These are phyloP conservation scores for Eucalyptus erythrocorys DNA, from an alignment of 345 rosid genomes.

Conservation along the genomic window DNA sequence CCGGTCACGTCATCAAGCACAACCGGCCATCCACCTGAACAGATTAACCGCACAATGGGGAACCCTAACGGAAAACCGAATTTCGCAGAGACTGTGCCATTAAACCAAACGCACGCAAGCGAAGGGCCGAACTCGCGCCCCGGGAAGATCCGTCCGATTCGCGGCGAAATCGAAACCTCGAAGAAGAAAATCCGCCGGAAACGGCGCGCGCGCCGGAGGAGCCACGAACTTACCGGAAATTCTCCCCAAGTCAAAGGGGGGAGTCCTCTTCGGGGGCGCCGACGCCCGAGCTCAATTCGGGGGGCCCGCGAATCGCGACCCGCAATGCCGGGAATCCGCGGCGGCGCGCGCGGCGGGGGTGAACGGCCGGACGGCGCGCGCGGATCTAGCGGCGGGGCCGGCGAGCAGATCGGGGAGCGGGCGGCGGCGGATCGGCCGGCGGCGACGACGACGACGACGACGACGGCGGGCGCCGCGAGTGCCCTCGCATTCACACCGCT, in stretches of 20 bases:
- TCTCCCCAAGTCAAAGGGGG: background rate
- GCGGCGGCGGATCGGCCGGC: constrained; percentile 6
- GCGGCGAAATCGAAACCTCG: background rate
- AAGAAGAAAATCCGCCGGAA: background rate
- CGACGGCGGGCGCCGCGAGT: background rate
- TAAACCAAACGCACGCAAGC: background rate
- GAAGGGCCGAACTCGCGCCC: background rate
- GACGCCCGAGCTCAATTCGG: background rate
- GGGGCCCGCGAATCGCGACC: constrained; percentile 8
- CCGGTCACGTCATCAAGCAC: background rate
- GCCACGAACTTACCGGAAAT: background rate
- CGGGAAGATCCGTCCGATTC: background rate
- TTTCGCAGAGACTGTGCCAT: background rate
- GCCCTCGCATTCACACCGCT: background rate
- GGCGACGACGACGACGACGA: background rate
- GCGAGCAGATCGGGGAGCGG: constrained; percentile 16
- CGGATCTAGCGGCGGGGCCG: constrained; percentile 25
- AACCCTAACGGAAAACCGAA: background rate
- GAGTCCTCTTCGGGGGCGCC: background rate
- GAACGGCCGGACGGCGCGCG: constrained; percentile 4
- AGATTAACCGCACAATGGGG: background rate
- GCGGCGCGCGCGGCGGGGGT: constrained; percentile 6
- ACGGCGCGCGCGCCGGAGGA: background rate
- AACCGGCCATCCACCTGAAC: background rate
- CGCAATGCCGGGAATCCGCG: background rate